Base-by-base conservation (phyloP, 768 basidiomycete species). In the Dioszegia aurantiaca region DNA sequence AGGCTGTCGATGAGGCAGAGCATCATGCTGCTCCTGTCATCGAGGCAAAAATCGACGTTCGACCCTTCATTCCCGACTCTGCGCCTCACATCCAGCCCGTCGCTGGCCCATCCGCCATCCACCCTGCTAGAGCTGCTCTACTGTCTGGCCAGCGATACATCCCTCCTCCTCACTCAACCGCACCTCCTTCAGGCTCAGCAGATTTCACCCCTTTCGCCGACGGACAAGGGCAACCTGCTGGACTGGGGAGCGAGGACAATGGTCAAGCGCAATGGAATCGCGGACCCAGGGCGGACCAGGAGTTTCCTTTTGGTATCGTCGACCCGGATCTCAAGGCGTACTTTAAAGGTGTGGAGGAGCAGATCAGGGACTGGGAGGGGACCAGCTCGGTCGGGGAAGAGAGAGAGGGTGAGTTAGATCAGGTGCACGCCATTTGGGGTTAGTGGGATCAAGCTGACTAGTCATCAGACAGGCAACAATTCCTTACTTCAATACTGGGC, bases 261-360 rank as follows among this genome's bases (percentile, higher is more conserved):
- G 63, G 61, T 37, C 23, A 47, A 36, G 55, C 58, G 8, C 45
- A 58, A 14, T 68, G 69, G 67, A 59, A 30, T 19, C 52, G 70
- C 21, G 63, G 55, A 31, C 59, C 60, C 4, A 56, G 58, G 30
- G 43, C 62, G 0, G 66, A 75, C 43, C 59, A 65, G 16, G 88
- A 89, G 59, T 87, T 88, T 42, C 91, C 92, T 1, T 95, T 92
- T 73, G 93, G 91, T 57, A 87, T 85, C 60, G 85, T 94, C 8
- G 91, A 94, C 64, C 82, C 83, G 19, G 92, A 94, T 70, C 80
- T 94, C 28, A 94, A 94, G 75, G 89, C 90, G 1, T 97, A 97
- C 77, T 94, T 95, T 68, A 80, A 87, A 43, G 89, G 85, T 0
- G 90, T 94, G 11, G 90, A 95, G 62, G 80, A 86, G 30, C 89